Base-by-base conservation (phyloP, 2,329 filamentous ascomycete species). In the Trichoderma guizhouense region DNA sequence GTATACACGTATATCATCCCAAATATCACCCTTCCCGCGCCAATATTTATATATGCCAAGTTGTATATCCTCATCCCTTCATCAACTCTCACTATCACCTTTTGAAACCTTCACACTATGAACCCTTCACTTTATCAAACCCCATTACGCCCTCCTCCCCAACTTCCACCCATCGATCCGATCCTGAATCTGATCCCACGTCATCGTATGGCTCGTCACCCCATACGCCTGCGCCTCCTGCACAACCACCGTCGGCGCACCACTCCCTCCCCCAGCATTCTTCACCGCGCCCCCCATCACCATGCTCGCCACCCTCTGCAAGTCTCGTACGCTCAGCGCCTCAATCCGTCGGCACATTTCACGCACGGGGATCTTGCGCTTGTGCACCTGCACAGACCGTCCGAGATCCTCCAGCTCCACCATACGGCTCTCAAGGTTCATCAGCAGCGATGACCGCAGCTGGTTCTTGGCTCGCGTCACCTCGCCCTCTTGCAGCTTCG, bases 361-460 rank as follows among this genome's bases (percentile, higher is more conserved):
- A 75, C 90, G 89, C 8, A 98, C 95, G 2, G 95, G 92, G 7
- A 98, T 89, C 84, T 98, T 97, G 75, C 90, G 89, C 26, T 95
- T 96, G 79, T 98, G 95, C n/a, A 98, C 93, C 84, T 98, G 96
- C 12, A 99, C 94, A 81, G 98, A 95, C 74, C 96, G 86, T 26
- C 96, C 96, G 0, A 99, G 87, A 80, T 99, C 96, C 83, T 99
- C 96, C 7, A 99, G 88, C 84, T 98, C 96, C 11, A 99, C 94
- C 94, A 99, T 98, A 73, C 96, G 89, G 76, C 91, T 94, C 84
- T 99, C 96, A 32, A 99, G 89, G 83, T 99, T 99, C 96, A 99
- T 99, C 64, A 99, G 88, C 53, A 99, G 86, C 71, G 90, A 93
- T 15, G 91, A 95, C 55, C 95, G 90, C 18, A 99, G 89, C 84